Percentiles rank a stretch among this genome's conserved stretches.
Evolutionary conservation across 2,329 filamentous ascomycete genomes (phyloP).

Genomic region (Botrytis tulipae): DNA sequence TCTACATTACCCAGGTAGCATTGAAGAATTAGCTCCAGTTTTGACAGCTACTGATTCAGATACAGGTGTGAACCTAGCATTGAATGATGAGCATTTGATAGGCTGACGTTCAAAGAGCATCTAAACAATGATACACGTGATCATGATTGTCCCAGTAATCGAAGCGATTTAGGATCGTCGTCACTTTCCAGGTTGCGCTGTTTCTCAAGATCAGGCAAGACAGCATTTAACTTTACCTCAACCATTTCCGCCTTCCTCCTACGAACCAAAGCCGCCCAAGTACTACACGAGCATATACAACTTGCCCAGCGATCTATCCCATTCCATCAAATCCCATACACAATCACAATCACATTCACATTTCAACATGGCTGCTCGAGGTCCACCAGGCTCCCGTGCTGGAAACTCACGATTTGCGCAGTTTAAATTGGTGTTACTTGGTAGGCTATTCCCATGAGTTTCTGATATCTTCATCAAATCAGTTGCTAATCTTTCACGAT

Average conservation of each 20-base stretch:
- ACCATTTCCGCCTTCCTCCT: not conserved
- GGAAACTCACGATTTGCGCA: constrained; percentile 89
- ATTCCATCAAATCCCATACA: constrained; percentile 21
- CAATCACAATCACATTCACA: constrained; percentile 16
- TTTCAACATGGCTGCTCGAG: constrained; percentile 76
- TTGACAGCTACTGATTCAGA: not conserved
- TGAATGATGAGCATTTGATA: not conserved
- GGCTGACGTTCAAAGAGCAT: constrained; percentile 6
- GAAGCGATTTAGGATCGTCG: constrained; percentile 19
- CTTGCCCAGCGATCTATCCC: not conserved
- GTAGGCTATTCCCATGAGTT: constrained; percentile 53
- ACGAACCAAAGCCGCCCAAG: not conserved
- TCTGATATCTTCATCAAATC: not conserved
- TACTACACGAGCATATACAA: constrained; percentile 4
- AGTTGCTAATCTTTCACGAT: constrained; percentile 42
- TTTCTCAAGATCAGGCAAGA: constrained; percentile 20
- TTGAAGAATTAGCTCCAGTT: not conserved
- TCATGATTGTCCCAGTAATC: constrained; percentile 9
- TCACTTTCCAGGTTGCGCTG: constrained; percentile 21
- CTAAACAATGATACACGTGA: constrained; percentile 6
- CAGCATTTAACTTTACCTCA: constrained; percentile 11
- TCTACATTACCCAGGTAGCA: not conserved
- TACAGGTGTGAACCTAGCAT: not conserved
- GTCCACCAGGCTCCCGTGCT: constrained; percentile 60
- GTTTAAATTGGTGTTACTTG: constrained; percentile 96